These are phyloP conservation scores for Fistulinella cinereoalba DNA, from an alignment of 1,284 basidiomycete species.

Conservation along the genomic window DNA sequence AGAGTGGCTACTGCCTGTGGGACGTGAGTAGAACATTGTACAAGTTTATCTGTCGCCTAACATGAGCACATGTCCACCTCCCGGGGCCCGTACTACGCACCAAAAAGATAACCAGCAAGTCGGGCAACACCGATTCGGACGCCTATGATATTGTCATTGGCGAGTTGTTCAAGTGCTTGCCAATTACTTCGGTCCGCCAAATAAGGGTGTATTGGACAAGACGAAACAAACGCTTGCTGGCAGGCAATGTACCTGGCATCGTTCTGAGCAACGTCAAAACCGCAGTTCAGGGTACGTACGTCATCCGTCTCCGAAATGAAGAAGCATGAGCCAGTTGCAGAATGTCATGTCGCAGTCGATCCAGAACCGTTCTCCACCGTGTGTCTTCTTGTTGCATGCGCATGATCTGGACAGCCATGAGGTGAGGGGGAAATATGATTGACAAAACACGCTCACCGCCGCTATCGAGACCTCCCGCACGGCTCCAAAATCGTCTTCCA, in stretches of 20 bases:
- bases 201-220: constrained; percentile 39
- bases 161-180: constrained; percentile 55
- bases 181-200: constrained; percentile 55
- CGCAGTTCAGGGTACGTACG: constrained; percentile 44
- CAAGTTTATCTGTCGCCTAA: constrained; percentile 21
- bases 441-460: constrained; percentile 20
- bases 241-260: constrained; percentile 62
- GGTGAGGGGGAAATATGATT: neutral
- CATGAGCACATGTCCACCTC: constrained; percentile 6
- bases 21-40: constrained; percentile 24
- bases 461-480: constrained; percentile 78
- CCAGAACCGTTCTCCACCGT: constrained; percentile 32
- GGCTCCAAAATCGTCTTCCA: constrained; percentile 80
- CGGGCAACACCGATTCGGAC: constrained; percentile 85
- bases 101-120: constrained; percentile 53
- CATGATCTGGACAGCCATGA: constrained; percentile 19
- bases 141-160: constrained; percentile 74
- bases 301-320: constrained; percentile 71
- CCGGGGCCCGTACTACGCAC: constrained; percentile 38
- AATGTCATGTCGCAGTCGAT: constrained; percentile 49
- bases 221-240: constrained; percentile 58
- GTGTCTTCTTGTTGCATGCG: constrained; percentile 23
- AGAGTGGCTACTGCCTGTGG: constrained; percentile 36
- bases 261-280: constrained; percentile 8
- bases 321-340: constrained; percentile 52